Percentiles rank a stretch among this genome's conserved stretches.
These are phyloP conservation scores for Neonectria sp. DNA, from an alignment of 2,329 filamentous ascomycete genomes.

Conservation along the genomic window DNA sequence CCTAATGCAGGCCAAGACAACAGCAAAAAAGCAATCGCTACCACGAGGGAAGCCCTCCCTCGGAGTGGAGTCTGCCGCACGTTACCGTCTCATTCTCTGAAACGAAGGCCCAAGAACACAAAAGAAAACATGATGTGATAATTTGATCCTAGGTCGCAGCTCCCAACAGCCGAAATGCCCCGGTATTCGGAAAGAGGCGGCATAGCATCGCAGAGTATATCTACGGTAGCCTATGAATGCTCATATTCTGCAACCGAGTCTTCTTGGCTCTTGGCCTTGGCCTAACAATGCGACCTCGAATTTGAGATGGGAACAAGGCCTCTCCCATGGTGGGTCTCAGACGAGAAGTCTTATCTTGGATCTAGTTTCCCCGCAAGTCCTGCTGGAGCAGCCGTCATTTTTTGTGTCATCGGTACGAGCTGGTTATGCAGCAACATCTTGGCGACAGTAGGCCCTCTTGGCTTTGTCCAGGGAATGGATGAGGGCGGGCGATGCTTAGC, in stretches of 20 bases:
- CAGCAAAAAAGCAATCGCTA: not conserved
- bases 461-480: not conserved
- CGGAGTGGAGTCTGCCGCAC: slow-evolving; percentile 1
- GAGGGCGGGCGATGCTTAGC: not conserved
- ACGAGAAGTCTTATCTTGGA: not conserved
- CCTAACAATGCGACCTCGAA: not conserved
- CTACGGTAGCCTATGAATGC: not conserved
- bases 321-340: not conserved
- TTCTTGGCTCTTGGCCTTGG: slow-evolving; percentile 6
- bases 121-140: slow-evolving; percentile 10
- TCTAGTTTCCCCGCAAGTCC: not conserved
- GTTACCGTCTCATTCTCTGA: not conserved
- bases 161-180: not conserved
- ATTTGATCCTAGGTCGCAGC: not conserved
- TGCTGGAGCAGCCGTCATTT: not conserved
- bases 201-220: not conserved
- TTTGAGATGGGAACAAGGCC: not conserved
- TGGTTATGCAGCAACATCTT: not conserved
- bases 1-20: slow-evolving; percentile 10
- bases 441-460: not conserved
- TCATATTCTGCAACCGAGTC: not conserved
- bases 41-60: not conserved
- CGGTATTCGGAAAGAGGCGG: not conserved
- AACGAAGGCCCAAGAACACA: not conserved
- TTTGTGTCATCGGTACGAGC: not conserved